These are phyloP conservation scores for Xylaria acuta DNA, from an alignment of 495 filamentous ascomycete species.

Conservation along the genomic window DNA sequence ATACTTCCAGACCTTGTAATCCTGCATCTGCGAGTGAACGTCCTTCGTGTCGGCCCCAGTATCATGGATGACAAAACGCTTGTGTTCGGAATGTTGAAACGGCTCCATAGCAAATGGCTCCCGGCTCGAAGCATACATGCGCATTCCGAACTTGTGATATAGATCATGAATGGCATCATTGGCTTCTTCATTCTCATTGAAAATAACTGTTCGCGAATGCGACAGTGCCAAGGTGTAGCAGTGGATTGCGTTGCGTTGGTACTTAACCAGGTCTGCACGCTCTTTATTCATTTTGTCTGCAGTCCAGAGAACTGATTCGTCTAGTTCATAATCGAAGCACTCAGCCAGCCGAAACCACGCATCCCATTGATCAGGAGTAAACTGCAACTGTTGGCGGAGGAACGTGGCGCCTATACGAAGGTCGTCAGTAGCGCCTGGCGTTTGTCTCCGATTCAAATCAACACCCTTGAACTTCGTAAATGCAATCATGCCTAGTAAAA, in stretches of 20 bases:
- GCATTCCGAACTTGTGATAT: conserved; percentile 86
- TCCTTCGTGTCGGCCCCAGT: conserved; percentile 68
- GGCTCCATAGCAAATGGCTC: conserved; percentile 90
- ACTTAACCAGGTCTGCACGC: conserved; percentile 70
- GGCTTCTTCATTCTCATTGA: conserved; percentile 67
- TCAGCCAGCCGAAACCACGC: conserved; percentile 95
- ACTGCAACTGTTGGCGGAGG: conserved; percentile 85
- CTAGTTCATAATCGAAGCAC: conserved; percentile 86
- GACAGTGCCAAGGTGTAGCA: conserved; percentile 92
- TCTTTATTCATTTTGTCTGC: conserved; percentile 95
- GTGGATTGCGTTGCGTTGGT: conserved; percentile 86
- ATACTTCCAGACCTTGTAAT: conserved; percentile 86
- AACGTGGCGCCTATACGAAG: conserved; percentile 82
- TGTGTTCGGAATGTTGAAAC: conserved; percentile 75
- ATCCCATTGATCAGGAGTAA: conserved; percentile 87
- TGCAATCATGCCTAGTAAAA: conserved; percentile 84
- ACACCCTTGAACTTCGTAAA: conserved; percentile 83
- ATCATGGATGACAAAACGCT: conserved; percentile 75
- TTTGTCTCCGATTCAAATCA: conserved; percentile 73
- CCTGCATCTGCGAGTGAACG: conserved; percentile 73
- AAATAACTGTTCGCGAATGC: conserved; percentile 65
- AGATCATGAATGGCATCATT: conserved; percentile 76
- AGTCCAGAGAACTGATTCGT: conserved; percentile 93
- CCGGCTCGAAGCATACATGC: conserved; percentile 88
- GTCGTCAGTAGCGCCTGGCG: conserved; percentile 80